Evolutionary conservation across 768 basidiomycete species (phyloP), one percentile per base, ranked within the genome.

Genomic region (Rhizopogon vesiculosus): DNA sequence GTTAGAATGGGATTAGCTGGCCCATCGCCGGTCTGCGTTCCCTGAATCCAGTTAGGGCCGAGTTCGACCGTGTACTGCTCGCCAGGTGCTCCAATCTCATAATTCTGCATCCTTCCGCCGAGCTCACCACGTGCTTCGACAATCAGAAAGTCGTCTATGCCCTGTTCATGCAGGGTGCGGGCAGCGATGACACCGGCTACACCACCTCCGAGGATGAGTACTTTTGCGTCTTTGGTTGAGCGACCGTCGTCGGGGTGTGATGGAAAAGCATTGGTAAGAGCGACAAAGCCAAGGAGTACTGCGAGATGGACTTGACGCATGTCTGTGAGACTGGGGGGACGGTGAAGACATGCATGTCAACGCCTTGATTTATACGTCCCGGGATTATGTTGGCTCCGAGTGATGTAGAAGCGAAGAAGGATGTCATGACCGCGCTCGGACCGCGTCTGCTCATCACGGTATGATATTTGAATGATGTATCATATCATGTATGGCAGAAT

Each of bases 101-200:
- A 66, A 56, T 74, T 75, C 58, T 70, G 76, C 78, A 87, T 76
- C 12, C 87, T 76, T 28, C 86, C 87, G 3, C 86, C 86, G 0
- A 87, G 73, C 61, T 80, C 78, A 19, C 63, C 54, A 16, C 79
- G 74, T 1, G 77, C 86, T 54, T 88, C 86, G 19, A 88, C 62
- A 45, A 89, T 74, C 54, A 84, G 64, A 62, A 84, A 86, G 62
- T 84, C 74, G n/a, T 76, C 58, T 59, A 86, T 75, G 5, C 81
- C 82, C 22, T 75, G 69, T 45, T 77, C 67, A 45, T 84, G 75
- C 7, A 86, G 72, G 0, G 83, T 80, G 29, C 80, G 78, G 12
- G 87, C 86, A 9, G 85, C 84, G 39, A 83, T 83, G 18, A 87
- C 70, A 9, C 86, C 86, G 5, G 86, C 70, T 41, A 87, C 78